Evolutionary conservation across 305 asterid species (phyloP).

Genomic region (Fraxinus velutina): DNA sequence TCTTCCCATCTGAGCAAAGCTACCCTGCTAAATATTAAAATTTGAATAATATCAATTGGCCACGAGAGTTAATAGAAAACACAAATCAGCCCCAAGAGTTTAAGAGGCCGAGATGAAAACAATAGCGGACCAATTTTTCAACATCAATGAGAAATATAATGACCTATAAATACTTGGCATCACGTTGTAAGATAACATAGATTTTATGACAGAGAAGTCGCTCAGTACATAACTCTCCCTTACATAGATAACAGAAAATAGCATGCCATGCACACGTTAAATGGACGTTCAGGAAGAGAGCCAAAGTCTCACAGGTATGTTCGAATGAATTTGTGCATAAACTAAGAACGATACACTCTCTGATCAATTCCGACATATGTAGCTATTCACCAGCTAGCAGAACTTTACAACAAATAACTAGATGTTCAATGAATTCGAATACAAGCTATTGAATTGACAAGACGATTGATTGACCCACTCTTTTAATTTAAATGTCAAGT

Average conservation of each 20-base stretch:
- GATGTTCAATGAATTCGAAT: background rate
- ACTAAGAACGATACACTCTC: background rate
- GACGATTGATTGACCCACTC: background rate
- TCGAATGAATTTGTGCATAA: background rate
- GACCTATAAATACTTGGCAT: background rate
- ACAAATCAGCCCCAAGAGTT: background rate
- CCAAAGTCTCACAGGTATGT: background rate
- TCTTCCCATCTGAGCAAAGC: conserved; percentile 4
- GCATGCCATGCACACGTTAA: background rate
- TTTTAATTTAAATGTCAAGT: background rate
- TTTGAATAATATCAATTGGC: background rate
- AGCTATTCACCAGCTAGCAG: background rate
- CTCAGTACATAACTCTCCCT: background rate
- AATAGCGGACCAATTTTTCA: background rate
- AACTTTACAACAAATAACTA: background rate
- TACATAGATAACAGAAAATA: background rate
- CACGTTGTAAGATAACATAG: background rate
- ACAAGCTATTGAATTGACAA: background rate
- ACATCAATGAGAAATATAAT: background rate
- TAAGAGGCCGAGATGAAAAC: background rate
- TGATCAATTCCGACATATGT: background rate
- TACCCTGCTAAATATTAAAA: background rate
- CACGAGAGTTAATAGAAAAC: background rate
- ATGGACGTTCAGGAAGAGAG: background rate
- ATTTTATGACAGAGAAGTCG: background rate